Conservation (phyloP, 1,284 basidiomycete species). For the Microbotryomycetes sp. region DNA sequence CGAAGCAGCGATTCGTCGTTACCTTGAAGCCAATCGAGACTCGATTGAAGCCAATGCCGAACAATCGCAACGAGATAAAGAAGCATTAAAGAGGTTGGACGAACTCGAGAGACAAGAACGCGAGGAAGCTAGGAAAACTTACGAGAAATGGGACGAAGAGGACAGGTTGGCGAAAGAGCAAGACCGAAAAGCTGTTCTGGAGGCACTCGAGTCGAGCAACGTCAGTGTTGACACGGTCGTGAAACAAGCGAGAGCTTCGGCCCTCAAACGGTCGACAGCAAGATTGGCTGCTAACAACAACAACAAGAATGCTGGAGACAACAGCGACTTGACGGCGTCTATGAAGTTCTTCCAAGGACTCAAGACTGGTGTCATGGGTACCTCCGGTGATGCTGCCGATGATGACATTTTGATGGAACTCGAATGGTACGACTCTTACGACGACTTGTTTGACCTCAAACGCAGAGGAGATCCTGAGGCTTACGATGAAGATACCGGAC, state of each 20-base stretch:
- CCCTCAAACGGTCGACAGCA: conserved; percentile 47
- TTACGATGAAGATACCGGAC: background rate
- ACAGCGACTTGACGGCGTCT: conserved; percentile 1
- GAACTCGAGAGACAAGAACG: conserved; percentile 47
- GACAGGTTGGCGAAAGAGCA: conserved; percentile 53
- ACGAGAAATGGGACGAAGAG: conserved; percentile 43
- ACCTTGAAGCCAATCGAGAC: conserved; percentile 70
- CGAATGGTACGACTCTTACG: conserved; percentile 15
- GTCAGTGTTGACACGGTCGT: conserved; percentile 21
- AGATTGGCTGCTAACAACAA: conserved; percentile 7
- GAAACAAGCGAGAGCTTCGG: conserved; percentile 31
- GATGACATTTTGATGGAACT: conserved; percentile 30
- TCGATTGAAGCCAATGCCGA: conserved; percentile 71
- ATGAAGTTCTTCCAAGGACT: background rate
- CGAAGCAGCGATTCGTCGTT: conserved; percentile 71
- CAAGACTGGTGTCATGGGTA: background rate
- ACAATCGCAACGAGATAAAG: conserved; percentile 58
- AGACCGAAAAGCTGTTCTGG: conserved; percentile 26
- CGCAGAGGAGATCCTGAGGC: background rate
- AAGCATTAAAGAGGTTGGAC: conserved; percentile 51
- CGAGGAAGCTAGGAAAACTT: conserved; percentile 64
- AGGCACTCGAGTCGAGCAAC: conserved; percentile 22
- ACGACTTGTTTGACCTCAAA: conserved; percentile 17
- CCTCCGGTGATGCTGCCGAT: conserved; percentile 7
- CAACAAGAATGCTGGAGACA: background rate